A percentile compares a stretch with the other conserved stretches of the same genome.
These are phyloP conservation scores for Lachancea nothofagi DNA, from an alignment of 805 yeast genomes.

Conservation along the genomic window DNA sequence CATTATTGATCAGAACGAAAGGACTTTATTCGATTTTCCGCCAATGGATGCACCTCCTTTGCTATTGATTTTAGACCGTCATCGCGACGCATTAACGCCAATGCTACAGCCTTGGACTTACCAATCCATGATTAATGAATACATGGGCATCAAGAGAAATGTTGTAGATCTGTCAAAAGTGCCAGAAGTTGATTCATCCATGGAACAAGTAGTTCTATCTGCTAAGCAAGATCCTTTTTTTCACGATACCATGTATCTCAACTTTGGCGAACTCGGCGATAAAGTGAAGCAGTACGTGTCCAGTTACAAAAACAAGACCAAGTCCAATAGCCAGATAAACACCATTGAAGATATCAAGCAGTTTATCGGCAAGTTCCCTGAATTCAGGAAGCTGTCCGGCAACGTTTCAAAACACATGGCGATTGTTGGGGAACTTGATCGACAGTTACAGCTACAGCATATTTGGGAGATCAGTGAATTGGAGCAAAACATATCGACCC, in stretches of 20 bases:
- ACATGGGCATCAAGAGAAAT: conserved; percentile 76
- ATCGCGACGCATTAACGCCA: conserved; percentile 91
- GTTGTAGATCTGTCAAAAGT: conserved; percentile 60
- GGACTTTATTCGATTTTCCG: conserved; percentile 61
- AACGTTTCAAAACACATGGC: conserved; percentile 92
- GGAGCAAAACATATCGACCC: conserved; percentile 78
- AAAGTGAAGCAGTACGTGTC: conserved; percentile 78
- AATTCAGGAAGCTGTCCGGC: conserved; percentile 78
- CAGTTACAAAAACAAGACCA: conserved; percentile 74
- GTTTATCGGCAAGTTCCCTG: conserved; percentile 90
- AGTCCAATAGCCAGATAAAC: conserved; percentile 58
- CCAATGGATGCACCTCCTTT: conserved; percentile 63
- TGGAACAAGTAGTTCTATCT: conserved; percentile 59
- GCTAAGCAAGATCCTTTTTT: conserved; percentile 72
- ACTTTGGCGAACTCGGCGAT: conserved; percentile 93
- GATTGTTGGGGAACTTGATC: conserved; percentile 79
- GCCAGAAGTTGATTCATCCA: conserved; percentile 52
- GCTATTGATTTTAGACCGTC: conserved; percentile 72
- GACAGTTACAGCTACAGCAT: conserved; percentile 54
- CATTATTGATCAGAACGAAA: conserved; percentile 50
- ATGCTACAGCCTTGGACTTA: conserved; percentile 94
- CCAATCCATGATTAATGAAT: conserved; percentile 95
- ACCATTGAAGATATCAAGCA: conserved; percentile 86
- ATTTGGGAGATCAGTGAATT: conserved; percentile 85
- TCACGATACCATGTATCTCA: conserved; percentile 73